Percentiles rank a stretch among this genome's conserved stretches.
Evolutionary conservation across 192 early-diverging fungal genomes (phyloP).

Genomic region (Pilaira anomala): DNA sequence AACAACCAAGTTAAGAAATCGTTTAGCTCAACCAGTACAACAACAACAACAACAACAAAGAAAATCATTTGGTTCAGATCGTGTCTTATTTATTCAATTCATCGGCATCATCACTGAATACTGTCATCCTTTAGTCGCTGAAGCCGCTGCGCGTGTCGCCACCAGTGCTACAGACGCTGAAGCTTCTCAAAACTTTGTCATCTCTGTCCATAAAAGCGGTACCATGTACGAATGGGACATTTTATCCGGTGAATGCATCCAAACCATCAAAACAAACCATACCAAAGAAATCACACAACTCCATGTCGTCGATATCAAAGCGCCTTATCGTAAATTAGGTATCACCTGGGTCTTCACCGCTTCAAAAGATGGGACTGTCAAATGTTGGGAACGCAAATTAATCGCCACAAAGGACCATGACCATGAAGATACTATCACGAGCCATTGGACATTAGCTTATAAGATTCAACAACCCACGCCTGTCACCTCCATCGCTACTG

Average conservation of each 20-base stretch:
- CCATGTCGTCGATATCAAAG: conserved; percentile 12
- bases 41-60: background rate
- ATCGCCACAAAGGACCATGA: background rate
- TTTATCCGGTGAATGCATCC: conserved; percentile 27
- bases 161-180: background rate
- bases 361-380: conserved; percentile 29
- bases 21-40: background rate
- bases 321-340: conserved; percentile 19
- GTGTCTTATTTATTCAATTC: conserved; percentile 22
- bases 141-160: conserved; percentile 18
- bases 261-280: conserved; percentile 15
- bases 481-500: conserved; percentile 17
- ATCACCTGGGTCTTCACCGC: conserved; percentile 30
- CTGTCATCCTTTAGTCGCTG: conserved; percentile 26
- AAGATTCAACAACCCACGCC: conserved; percentile 11
- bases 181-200: conserved; percentile 12
- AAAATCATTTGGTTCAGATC: background rate
- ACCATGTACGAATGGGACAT: conserved; percentile 36
- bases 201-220: conserved; percentile 28
- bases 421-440: background rate
- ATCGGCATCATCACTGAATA: conserved; percentile 23
- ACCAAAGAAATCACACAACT: conserved; percentile 12
- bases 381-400: conserved; percentile 25
- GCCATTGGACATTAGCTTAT: conserved; percentile 23
- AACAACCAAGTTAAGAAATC: background rate